Evolutionary conservation across 768 basidiomycete species (phyloP).

Genomic region (Boletus subcaerulescens): DNA sequence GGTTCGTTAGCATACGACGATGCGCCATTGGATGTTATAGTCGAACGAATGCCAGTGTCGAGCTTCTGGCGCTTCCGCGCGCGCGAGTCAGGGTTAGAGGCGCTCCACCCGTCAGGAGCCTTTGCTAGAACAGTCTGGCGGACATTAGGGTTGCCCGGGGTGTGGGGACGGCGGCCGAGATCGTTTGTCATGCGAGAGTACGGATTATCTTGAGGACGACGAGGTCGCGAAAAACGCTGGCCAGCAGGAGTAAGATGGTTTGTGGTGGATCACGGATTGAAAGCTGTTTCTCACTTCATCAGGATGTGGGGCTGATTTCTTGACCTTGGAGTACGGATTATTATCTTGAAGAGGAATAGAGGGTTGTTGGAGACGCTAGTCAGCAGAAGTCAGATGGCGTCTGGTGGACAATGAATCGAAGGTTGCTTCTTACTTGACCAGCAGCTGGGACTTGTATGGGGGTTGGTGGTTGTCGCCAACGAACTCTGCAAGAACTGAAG

Average conservation of each 20-base stretch:
- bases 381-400: slow-evolving; percentile 3
- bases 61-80: slow-evolving; percentile 24
- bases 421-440: slow-evolving; percentile 11
- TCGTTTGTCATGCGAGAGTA: background rate
- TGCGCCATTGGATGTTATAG: background rate
- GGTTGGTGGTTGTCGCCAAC: slow-evolving; percentile 24
- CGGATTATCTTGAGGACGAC: slow-evolving; percentile 16
- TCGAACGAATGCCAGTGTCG: slow-evolving; percentile 1
- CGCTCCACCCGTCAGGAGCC: background rate
- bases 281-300: slow-evolving; percentile 12
- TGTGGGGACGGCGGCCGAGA: background rate
- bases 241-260: slow-evolving; percentile 2
- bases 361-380: slow-evolving; percentile 6
- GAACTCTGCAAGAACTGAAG: slow-evolving; percentile 5
- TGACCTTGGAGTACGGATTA: slow-evolving; percentile 10
- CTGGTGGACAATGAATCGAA: background rate
- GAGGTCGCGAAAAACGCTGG: slow-evolving; percentile 6
- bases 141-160: slow-evolving; percentile 25
- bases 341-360: slow-evolving; percentile 9
- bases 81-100: background rate
- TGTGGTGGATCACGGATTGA: background rate
- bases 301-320: too few relatives aligned
- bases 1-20: background rate
- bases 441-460: slow-evolving; percentile 16
- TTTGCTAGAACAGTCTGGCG: slow-evolving; percentile 20